Percentiles rank a stretch among this genome's conserved stretches.
Conservation (phyloP, 805 yeast species). For the Cyberlindnera amylophila region DNA sequence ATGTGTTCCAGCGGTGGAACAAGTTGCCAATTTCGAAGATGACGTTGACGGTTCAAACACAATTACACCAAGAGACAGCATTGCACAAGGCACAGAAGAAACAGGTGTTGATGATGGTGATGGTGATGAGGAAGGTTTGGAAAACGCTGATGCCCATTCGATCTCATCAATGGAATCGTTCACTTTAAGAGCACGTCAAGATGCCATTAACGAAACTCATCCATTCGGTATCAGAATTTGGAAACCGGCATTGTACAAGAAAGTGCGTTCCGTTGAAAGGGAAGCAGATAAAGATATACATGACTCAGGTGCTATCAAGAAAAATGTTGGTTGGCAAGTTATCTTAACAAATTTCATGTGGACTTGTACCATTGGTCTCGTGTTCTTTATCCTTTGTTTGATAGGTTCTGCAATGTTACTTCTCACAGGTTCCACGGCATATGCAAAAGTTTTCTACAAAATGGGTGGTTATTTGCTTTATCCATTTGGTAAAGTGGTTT, state of each 20-base stretch:
- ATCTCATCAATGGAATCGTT: slow-evolving; percentile 70
- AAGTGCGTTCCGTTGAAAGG: slow-evolving; percentile 83
- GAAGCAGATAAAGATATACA: slow-evolving; percentile 94
- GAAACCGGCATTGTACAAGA: slow-evolving; percentile 97
- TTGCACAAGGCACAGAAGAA: neutral
- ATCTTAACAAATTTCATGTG: slow-evolving; percentile 67
- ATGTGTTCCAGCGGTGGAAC: slow-evolving; percentile 7
- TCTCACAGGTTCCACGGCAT: slow-evolving; percentile 47
- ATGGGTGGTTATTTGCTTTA: slow-evolving; percentile 68
- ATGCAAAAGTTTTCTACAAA: slow-evolving; percentile 55
- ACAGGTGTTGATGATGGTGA: too few relatives aligned
- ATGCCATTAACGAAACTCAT: slow-evolving; percentile 93
- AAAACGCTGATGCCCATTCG: slow-evolving; percentile 31
- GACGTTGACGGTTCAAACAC: slow-evolving; percentile 7
- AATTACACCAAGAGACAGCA: slow-evolving; percentile 3
- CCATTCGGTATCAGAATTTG: slow-evolving; percentile 98
- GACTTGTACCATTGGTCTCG: slow-evolving; percentile 68
- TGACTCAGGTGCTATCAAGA: slow-evolving; percentile 45
- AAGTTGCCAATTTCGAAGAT: slow-evolving; percentile 3
- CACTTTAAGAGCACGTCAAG: slow-evolving; percentile 88
- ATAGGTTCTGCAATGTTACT: slow-evolving; percentile 42
- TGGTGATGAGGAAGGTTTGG: slow-evolving; percentile 38
- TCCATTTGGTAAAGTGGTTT: slow-evolving; percentile 90
- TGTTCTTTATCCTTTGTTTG: slow-evolving; percentile 51
- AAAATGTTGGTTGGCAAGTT: slow-evolving; percentile 56